Conservation (phyloP, 192 early-diverging fungal genomes). For the Powellomyces hirtus region DNA sequence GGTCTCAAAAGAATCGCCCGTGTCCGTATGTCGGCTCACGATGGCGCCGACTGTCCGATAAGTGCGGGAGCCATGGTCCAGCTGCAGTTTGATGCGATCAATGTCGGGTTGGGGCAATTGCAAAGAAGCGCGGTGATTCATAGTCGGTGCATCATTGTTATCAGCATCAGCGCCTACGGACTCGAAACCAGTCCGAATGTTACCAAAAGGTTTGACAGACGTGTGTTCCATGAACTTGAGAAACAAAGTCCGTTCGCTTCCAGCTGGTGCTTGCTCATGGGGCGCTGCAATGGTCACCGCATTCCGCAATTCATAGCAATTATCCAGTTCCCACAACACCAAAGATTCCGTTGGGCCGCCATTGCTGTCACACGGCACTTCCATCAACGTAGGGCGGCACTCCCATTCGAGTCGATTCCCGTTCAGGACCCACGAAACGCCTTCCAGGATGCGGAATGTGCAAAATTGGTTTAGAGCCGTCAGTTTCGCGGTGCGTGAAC, state of each 20-base stretch:
- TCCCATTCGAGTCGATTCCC: neutral
- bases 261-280: neutral
- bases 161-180: too few relatives aligned
- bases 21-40: constrained; percentile 9
- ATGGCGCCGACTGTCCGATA: constrained; percentile 7
- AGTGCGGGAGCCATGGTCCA: neutral
- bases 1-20: neutral
- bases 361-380: neutral
- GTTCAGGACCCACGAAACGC: neutral
- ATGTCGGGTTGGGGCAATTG: neutral
- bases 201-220: too few relatives aligned
- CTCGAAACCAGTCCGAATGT: too few relatives aligned
- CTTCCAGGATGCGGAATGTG: neutral
- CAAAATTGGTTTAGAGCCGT: neutral
- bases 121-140: too few relatives aligned
- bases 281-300: neutral
- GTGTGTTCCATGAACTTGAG: neutral
- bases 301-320: neutral
- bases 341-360: too few relatives aligned
- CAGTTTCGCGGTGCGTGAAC: neutral
- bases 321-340: neutral
- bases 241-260: neutral
- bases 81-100: neutral
- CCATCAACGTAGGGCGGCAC: neutral
- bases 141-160: too few relatives aligned